These are phyloP conservation scores for Amphicarpaea edgeworthii DNA, from an alignment of 306 rosid genomes.

Conservation along the genomic window DNA sequence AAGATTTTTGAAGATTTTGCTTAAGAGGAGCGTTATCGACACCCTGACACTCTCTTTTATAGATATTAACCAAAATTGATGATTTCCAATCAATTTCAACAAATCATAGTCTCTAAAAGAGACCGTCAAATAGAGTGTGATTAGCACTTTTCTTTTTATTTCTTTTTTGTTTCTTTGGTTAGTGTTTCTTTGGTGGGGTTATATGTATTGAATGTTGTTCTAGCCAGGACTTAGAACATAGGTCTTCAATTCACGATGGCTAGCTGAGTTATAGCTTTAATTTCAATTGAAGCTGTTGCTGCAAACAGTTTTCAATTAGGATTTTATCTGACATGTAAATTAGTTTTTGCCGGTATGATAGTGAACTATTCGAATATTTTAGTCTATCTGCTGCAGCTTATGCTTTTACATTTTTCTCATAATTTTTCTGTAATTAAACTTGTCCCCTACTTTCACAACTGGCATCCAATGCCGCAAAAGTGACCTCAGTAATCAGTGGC, in stretches of 20 bases:
- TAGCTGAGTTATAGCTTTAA: constrained; percentile 37
- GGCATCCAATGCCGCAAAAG: constrained; percentile 38
- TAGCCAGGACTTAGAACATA: constrained; percentile 34
- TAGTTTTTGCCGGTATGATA: constrained; percentile 3
- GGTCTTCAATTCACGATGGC: constrained; percentile 41
- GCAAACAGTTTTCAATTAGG: neutral
- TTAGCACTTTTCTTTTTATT: too few species aligned
- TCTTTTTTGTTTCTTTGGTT: neutral
- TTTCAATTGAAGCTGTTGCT: neutral
- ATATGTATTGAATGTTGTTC: constrained; percentile 33
- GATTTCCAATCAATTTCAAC: too few species aligned
- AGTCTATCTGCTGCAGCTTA: neutral
- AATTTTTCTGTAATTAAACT: constrained; percentile 2
- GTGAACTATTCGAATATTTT: constrained; percentile 21
- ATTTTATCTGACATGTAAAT: constrained; percentile 36
- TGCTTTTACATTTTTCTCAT: neutral
- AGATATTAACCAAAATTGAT: too few species aligned
- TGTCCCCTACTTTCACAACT: constrained; percentile 37
- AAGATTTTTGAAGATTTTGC: constrained; percentile 72
- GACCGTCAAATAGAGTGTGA: too few species aligned
- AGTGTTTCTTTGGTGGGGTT: constrained; percentile 34
- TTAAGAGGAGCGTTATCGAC: too few species aligned
- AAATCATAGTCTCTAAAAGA: too few species aligned
- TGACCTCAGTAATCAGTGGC: constrained; percentile 44
- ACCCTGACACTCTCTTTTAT: too few species aligned